These are phyloP conservation scores for Globisporangium splendens DNA, from an alignment of 352 stramenopile species.

Conservation along the genomic window DNA sequence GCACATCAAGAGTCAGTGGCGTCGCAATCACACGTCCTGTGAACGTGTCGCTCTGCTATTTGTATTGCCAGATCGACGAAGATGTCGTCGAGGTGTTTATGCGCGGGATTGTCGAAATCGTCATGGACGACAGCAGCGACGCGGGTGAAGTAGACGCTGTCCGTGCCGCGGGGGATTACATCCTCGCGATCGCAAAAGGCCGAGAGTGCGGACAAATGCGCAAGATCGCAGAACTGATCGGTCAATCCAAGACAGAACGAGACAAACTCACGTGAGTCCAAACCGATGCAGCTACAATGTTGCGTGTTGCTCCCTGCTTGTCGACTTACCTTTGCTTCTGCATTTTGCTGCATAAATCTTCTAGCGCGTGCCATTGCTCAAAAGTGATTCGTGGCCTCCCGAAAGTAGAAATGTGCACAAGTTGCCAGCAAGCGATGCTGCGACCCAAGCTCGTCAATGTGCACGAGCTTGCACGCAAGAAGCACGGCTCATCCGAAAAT, in stretches of 20 bases:
- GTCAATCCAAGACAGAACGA: constrained; percentile 51
- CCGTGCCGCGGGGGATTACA: constrained; percentile 25
- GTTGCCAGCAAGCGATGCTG: constrained; percentile 46
- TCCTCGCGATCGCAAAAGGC: constrained; percentile 38
- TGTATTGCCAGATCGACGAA: constrained; percentile 43
- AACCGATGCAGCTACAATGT: too few relatives aligned
- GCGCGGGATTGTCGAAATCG: constrained; percentile 55
- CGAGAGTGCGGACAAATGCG: constrained; percentile 50
- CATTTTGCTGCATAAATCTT: too few relatives aligned
- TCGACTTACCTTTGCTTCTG: background rate
- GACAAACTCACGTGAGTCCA: constrained; percentile 43
- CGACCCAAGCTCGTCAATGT: constrained; percentile 44
- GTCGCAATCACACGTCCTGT: constrained; percentile 19
- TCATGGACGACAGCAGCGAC: constrained; percentile 2
- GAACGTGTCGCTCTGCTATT: constrained; percentile 59
- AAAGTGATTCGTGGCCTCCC: constrained; percentile 40
- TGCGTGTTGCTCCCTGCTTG: too few relatives aligned
- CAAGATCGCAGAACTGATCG: constrained; percentile 48
- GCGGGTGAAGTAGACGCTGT: constrained; percentile 19
- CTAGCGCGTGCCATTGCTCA: constrained; percentile 52
- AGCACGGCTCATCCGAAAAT: background rate
- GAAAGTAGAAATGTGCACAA: constrained; percentile 60
- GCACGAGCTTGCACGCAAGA: constrained; percentile 14
- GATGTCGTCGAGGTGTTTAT: constrained; percentile 53
- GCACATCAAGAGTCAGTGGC: background rate